Evolutionary conservation across 441 rosid species (phyloP).

Genomic region (Rhodomyrtus psidioides): DNA sequence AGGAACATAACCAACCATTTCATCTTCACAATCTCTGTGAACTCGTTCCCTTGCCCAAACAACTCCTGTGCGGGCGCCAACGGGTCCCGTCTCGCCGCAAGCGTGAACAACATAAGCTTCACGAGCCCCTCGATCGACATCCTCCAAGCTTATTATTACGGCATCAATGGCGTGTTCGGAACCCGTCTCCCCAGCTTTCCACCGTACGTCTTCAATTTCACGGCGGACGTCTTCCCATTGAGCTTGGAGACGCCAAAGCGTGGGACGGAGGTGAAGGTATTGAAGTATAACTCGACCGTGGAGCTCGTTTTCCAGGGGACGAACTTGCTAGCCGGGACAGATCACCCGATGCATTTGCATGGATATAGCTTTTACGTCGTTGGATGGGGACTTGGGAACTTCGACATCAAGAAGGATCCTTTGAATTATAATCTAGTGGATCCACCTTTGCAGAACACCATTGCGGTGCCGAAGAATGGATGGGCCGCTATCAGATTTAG

Average conservation of each 20-base stretch:
- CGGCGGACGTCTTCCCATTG: not conserved
- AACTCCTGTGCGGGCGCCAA: conserved; percentile 28
- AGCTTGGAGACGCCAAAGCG: not conserved
- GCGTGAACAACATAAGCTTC: not conserved
- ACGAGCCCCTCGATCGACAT: not conserved
- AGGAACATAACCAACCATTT: conserved; percentile 3
- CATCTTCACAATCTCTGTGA: conserved; percentile 17
- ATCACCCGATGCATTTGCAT: not conserved
- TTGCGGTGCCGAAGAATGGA: not conserved
- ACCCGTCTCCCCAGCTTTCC: not conserved
- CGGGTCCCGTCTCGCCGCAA: conserved; percentile 8
- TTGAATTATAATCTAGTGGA: not conserved
- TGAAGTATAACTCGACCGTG: not conserved
- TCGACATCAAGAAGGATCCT: not conserved
- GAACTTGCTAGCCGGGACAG: not conserved
- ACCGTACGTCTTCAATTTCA: not conserved
- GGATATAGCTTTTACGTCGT: not conserved
- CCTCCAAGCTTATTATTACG: not conserved
- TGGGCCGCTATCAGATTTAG: not conserved
- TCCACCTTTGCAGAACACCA: not conserved
- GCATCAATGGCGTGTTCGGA: not conserved
- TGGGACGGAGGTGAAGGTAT: not conserved
- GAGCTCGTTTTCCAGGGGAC: not conserved
- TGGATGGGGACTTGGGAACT: not conserved
- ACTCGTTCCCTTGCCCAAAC: conserved; percentile 10